phyloP scores from a whole-genome alignment of 2,329 filamentous ascomycete genomes.

The Fusarium anguioides region DNA sequence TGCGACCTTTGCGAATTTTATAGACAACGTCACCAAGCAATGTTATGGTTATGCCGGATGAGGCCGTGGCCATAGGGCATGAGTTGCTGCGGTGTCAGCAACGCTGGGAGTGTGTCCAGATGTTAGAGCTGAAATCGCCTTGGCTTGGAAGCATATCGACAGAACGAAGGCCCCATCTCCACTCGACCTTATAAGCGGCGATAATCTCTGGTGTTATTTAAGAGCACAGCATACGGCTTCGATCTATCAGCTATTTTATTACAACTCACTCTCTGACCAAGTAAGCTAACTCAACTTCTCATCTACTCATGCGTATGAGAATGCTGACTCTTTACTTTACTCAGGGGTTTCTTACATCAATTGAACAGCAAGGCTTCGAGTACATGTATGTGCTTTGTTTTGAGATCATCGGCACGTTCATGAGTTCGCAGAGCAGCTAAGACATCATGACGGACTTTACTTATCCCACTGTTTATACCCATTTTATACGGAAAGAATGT shows the following conservation, averaged over 20 bases:
- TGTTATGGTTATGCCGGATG: slow-evolving; percentile 19
- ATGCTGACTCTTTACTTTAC: not conserved
- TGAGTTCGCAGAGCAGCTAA: not conserved
- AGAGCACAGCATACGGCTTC: too few relatives aligned
- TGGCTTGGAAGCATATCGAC: not conserved
- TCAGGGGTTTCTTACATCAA: not conserved
- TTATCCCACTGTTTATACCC: too few relatives aligned
- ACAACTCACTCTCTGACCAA: too few relatives aligned
- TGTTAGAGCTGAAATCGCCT: not conserved
- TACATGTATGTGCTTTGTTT: not conserved
- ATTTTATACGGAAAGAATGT: too few relatives aligned
- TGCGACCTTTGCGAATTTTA: slow-evolving; percentile 20
- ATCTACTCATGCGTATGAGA: not conserved
- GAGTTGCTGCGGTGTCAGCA: not conserved
- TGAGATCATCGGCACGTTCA: too few relatives aligned
- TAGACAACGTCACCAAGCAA: slow-evolving; percentile 13
- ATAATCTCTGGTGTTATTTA: not conserved
- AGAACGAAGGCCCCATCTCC: not conserved
- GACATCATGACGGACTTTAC: too few relatives aligned
- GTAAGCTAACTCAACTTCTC: too few relatives aligned
- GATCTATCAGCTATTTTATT: too few relatives aligned
- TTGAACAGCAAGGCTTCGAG: not conserved
- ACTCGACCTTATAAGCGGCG: not conserved
- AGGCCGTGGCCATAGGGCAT: slow-evolving; percentile 14
- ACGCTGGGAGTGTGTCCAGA: not conserved